Conservation (phyloP, 768 basidiomycete species). For the Termitomyces heimii region DNA sequence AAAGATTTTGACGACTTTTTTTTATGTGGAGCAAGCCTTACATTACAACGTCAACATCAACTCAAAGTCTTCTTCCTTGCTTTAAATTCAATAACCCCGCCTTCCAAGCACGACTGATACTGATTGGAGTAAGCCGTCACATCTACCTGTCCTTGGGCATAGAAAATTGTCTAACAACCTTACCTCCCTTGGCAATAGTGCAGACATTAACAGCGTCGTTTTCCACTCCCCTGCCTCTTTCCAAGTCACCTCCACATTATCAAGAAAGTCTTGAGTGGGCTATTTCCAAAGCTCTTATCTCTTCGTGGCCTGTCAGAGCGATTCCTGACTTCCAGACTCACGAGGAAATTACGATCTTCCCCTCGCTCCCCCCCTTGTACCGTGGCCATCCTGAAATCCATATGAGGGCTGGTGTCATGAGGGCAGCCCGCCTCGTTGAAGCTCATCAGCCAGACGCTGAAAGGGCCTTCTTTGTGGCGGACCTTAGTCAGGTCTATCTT, state of each 20-base stretch:
- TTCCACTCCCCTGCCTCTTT: conserved; percentile 25
- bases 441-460: conserved; percentile 72
- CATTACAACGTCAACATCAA: conserved; percentile 12
- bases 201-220: conserved; percentile 35
- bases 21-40: conserved; percentile 64
- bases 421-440: conserved; percentile 46
- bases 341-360: conserved; percentile 41
- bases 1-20: conserved; percentile 14
- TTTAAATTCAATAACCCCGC: conserved; percentile 17
- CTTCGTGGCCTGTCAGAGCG: conserved; percentile 49
- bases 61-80: conserved; percentile 5
- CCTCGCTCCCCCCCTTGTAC: conserved; percentile 59
- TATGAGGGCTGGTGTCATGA: conserved; percentile 69
- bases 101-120: conserved; percentile 58
- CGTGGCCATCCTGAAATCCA: conserved; percentile 72
- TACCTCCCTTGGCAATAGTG: conserved; percentile 42
- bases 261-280: conserved; percentile 46
- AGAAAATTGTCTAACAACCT: conserved; percentile 15
- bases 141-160: conserved; percentile 40
- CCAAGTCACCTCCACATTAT: conserved; percentile 15
- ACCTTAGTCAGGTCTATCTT: conserved; percentile 80
- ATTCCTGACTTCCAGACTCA: conserved; percentile 14
- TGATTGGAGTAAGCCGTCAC: conserved; percentile 63
- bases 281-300: conserved; percentile 24
- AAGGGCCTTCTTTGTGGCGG: conserved; percentile 94